Conservation (phyloP, 176 grass and related monocot species). For the Rhynchospora pubera region DNA sequence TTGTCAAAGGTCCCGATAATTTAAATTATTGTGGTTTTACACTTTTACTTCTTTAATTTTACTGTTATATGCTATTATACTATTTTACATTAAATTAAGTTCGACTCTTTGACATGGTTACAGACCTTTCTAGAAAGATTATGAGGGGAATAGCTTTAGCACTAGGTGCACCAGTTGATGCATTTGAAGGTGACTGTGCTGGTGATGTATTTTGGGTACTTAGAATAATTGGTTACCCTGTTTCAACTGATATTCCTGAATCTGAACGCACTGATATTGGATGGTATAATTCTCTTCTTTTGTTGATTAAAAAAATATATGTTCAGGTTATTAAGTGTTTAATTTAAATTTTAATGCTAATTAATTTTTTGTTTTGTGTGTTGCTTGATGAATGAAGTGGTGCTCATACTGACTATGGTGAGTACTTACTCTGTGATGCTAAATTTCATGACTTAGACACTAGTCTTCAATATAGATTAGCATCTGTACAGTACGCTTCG, state of each 20-base stretch:
- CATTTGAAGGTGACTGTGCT: constrained; percentile 51
- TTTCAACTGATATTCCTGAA: constrained; percentile 69
- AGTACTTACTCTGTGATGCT: constrained; percentile 23
- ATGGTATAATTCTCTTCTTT: constrained; percentile 42
- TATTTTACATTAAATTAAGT: background rate
- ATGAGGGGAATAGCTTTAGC: constrained; percentile 89
- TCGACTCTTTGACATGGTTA: background rate
- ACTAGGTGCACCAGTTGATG: constrained; percentile 54
- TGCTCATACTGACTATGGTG: constrained; percentile 96
- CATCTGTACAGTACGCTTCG: background rate
- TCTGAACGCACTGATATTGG: constrained; percentile 60
- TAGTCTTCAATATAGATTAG: background rate
- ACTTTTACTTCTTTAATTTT: background rate
- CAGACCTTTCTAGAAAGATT: constrained; percentile 93
- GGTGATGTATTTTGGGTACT: constrained; percentile 79
- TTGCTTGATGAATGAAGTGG: constrained; percentile 48
- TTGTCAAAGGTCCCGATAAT: constrained; percentile 48
- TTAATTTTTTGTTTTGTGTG: constrained; percentile 13
- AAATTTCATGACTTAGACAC: background rate
- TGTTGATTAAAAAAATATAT: background rate
- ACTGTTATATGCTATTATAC: constrained; percentile 5
- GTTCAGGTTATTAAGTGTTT: background rate
- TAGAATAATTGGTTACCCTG: constrained; percentile 79
- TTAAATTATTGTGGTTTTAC: background rate
- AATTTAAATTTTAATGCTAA: background rate